Conservation (phyloP, 2,329 filamentous ascomycete genomes). For the Drechslerella coelobrocha region DNA sequence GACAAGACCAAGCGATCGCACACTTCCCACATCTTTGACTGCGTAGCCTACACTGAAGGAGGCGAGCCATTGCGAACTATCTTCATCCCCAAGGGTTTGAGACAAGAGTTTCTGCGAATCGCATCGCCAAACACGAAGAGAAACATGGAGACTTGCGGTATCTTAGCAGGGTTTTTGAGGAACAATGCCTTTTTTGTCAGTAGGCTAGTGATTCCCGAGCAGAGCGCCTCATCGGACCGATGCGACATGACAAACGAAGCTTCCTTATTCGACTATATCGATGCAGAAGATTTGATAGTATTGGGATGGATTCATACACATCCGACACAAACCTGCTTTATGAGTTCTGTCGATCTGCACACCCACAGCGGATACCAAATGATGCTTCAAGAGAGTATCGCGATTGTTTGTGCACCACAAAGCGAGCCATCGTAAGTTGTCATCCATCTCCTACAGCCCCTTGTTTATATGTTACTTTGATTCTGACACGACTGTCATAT, state of each 20-base stretch:
- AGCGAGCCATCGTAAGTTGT: slow-evolving; percentile 73
- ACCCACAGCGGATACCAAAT: slow-evolving; percentile 94
- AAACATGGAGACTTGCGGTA: slow-evolving; percentile 93
- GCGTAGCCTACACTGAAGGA: slow-evolving; percentile 87
- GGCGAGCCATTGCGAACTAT: slow-evolving; percentile 84
- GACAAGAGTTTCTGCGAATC: slow-evolving; percentile 74
- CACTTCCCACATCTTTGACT: slow-evolving; percentile 72
- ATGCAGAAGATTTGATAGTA: slow-evolving; percentile 80
- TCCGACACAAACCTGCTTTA: slow-evolving; percentile 94
- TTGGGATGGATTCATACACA: slow-evolving; percentile 99
- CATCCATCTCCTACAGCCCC: slow-evolving; percentile 1
- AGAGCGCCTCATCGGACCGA: slow-evolving; percentile 87
- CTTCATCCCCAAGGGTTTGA: slow-evolving; percentile 80
- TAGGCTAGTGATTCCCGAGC: slow-evolving; percentile 86
- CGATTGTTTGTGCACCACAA: slow-evolving; percentile 91
- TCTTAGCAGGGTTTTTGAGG: slow-evolving; percentile 86
- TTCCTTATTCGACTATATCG: slow-evolving; percentile 86
- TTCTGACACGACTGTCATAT: slow-evolving; percentile 43
- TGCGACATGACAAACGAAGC: slow-evolving; percentile 92
- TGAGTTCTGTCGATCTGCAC: slow-evolving; percentile 92
- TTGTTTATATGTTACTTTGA: neutral
- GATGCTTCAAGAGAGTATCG: slow-evolving; percentile 95
- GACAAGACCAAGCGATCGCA: slow-evolving; percentile 53
- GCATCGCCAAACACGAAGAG: slow-evolving; percentile 77
- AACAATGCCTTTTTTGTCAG: slow-evolving; percentile 94